These are phyloP conservation scores for Globisporangium echinulatum DNA, from an alignment of 352 stramenopile species.

Conservation along the genomic window DNA sequence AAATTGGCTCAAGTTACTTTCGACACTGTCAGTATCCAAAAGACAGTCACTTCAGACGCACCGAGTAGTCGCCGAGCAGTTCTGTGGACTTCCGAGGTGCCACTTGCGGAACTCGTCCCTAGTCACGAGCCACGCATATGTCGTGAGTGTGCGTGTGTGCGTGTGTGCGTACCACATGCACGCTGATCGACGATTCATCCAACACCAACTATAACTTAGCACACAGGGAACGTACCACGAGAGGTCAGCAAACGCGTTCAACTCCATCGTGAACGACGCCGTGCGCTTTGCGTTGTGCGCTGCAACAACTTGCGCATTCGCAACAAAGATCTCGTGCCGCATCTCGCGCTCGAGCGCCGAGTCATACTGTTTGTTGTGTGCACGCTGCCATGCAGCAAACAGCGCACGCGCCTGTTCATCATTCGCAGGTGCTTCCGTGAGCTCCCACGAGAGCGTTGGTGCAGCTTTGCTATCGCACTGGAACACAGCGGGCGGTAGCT, in stretches of 20 bases:
- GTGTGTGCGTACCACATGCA: too few relatives aligned
- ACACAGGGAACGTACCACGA: slow-evolving; percentile 36
- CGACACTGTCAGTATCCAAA: too few relatives aligned
- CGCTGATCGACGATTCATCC: background rate
- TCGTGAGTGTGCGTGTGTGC: background rate
- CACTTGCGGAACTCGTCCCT: slow-evolving; percentile 70
- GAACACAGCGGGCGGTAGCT: slow-evolving; percentile 69
- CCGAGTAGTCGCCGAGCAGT: slow-evolving; percentile 55
- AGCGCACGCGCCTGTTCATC: slow-evolving; percentile 24
- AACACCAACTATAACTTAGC: background rate
- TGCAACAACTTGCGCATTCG: slow-evolving; percentile 55
- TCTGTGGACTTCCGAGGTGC: slow-evolving; percentile 61
- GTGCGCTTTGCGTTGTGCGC: slow-evolving; percentile 44
- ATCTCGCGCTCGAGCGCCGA: slow-evolving; percentile 43
- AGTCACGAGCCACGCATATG: too few relatives aligned
- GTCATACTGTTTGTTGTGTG: slow-evolving; percentile 42
- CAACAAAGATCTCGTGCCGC: slow-evolving; percentile 46
- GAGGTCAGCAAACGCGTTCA: slow-evolving; percentile 71
- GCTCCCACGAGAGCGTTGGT: slow-evolving; percentile 21
- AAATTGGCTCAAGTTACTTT: too few relatives aligned
- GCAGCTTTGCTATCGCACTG: slow-evolving; percentile 42
- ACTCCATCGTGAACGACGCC: slow-evolving; percentile 56
- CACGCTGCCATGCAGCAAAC: slow-evolving; percentile 44
- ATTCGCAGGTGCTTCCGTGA: slow-evolving; percentile 28
- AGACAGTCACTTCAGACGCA: too few relatives aligned